phyloP scores from a whole-genome alignment of 2,329 filamentous ascomycete species.

The Claviceps pazoutovae region DNA sequence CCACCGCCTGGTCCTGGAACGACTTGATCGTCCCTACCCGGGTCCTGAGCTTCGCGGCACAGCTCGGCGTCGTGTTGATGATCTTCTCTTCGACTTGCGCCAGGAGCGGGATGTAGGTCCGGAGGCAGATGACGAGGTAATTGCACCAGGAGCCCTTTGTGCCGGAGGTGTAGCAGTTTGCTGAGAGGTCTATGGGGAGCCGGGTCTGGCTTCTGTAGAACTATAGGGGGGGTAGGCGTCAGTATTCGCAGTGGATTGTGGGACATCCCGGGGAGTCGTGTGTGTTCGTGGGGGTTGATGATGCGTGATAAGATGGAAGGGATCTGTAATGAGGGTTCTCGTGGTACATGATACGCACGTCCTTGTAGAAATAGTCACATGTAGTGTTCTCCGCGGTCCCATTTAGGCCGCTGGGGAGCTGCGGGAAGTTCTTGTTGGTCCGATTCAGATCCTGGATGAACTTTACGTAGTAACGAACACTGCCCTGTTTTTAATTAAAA shows the following conservation, averaged over 20 bases:
- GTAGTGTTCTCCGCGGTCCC: background rate
- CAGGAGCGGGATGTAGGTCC: slow-evolving; percentile 1
- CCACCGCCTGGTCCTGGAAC: background rate
- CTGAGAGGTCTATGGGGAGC: background rate
- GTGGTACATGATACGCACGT: background rate
- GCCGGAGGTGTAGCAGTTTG: background rate
- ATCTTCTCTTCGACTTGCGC: background rate
- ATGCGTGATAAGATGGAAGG: background rate
- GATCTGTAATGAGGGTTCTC: too few relatives aligned
- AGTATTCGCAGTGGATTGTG: too few relatives aligned
- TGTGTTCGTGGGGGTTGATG: background rate
- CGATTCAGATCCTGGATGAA: background rate
- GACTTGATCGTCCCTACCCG: background rate
- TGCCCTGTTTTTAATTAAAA: background rate
- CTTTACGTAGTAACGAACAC: background rate
- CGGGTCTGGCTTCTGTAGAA: background rate
- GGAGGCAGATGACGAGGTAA: background rate
- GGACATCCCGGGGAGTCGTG: too few relatives aligned
- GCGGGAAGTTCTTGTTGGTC: background rate
- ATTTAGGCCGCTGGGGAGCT: background rate
- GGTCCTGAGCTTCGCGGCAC: background rate
- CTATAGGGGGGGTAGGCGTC: background rate
- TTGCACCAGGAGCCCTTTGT: background rate
- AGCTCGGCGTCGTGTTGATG: background rate
- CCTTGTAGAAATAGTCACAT: background rate